These are phyloP conservation scores for Lasiosphaeria ovina DNA, from an alignment of 495 filamentous ascomycete species.

Conservation along the genomic window DNA sequence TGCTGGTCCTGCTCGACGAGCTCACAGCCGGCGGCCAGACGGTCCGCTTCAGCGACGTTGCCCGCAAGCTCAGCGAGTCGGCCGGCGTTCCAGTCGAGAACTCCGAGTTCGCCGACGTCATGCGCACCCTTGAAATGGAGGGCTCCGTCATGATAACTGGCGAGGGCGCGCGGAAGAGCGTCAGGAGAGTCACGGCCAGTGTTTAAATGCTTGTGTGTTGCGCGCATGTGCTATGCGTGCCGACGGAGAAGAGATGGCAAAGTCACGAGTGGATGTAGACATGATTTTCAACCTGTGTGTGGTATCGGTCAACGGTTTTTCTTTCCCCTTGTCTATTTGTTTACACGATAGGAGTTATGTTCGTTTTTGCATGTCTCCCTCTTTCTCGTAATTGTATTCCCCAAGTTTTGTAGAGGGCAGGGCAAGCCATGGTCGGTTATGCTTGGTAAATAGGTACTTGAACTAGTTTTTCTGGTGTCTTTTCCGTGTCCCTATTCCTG, in stretches of 20 bases:
- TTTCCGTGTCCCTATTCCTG: too few species aligned
- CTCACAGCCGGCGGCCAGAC: constrained; percentile 63
- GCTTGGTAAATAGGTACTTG: too few species aligned
- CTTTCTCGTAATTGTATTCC: background rate
- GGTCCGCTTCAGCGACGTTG: constrained; percentile 76
- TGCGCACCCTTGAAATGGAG: constrained; percentile 79
- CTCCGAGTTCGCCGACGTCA: constrained; percentile 75
- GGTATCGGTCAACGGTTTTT: background rate
- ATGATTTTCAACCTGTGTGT: constrained; percentile 1
- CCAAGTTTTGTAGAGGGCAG: too few species aligned
- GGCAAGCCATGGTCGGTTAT: too few species aligned
- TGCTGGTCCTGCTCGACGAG: constrained; percentile 74
- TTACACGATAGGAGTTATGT: constrained; percentile 1
- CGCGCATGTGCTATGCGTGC: too few species aligned
- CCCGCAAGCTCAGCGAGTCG: constrained; percentile 68
- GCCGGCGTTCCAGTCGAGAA: constrained; percentile 71
- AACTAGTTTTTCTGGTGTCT: too few species aligned
- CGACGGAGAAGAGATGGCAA: background rate
- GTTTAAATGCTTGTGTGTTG: constrained; percentile 22
- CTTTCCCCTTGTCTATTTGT: background rate
- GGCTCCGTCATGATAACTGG: constrained; percentile 77
- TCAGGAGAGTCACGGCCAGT: constrained; percentile 67
- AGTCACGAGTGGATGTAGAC: constrained; percentile 6
- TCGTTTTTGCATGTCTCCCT: background rate
- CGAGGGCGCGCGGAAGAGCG: constrained; percentile 77